Percentiles rank a stretch among this genome's conserved stretches.
Evolutionary conservation across 441 rosid genomes (phyloP).

Genomic region (Mallotus japonicus): DNA sequence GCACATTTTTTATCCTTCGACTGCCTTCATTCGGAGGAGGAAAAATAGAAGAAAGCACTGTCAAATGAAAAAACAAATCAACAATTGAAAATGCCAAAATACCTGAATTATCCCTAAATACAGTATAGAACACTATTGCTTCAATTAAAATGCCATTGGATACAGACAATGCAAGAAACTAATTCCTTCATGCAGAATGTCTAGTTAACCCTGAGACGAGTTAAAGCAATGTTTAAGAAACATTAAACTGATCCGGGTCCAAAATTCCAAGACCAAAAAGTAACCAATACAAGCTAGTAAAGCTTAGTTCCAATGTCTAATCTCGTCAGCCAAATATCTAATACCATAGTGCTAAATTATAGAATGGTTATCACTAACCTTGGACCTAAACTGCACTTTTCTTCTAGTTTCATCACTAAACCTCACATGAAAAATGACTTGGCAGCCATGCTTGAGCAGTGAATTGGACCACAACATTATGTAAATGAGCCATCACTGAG

Average conservation of each 20-base stretch:
- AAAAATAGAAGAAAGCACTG: conserved; percentile 14
- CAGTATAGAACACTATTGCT: background rate
- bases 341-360: background rate
- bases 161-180: background rate
- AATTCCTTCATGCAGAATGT: background rate
- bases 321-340: background rate
- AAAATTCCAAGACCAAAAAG: background rate
- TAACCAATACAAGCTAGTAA: background rate
- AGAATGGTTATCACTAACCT: background rate
- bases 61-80: conserved; percentile 3
- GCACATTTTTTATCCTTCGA: conserved; percentile 34
- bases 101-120: background rate
- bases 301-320: background rate
- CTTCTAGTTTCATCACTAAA: background rate
- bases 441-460: background rate
- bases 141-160: background rate
- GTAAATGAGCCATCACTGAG: background rate
- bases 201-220: background rate
- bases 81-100: background rate
- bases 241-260: background rate
- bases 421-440: background rate
- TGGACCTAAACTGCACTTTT: conserved; percentile 1
- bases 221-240: background rate
- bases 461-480: background rate
- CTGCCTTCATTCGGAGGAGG: conserved; percentile 27